Evolutionary conservation across 805 yeast genomes (phyloP).

Genomic region (Debaryomyces castellii): DNA sequence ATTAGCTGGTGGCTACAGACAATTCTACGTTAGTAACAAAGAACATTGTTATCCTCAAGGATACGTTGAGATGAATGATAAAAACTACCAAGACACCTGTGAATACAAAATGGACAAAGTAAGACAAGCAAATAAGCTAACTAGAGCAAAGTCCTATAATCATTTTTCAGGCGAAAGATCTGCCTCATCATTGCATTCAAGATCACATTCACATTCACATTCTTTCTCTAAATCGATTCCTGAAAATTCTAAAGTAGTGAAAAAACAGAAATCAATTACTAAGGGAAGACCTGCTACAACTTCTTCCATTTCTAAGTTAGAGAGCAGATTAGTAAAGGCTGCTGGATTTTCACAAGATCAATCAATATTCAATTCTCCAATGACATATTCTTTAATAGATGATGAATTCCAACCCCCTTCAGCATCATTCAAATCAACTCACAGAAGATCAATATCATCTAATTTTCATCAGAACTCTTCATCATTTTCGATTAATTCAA

Average conservation of each 20-base stretch:
- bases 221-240: constrained; percentile 27
- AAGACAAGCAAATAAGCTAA: constrained; percentile 41
- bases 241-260: constrained; percentile 28
- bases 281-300: constrained; percentile 5
- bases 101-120: constrained; percentile 47
- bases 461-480: constrained; percentile 20
- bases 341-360: constrained; percentile 26
- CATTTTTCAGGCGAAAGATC: constrained; percentile 13
- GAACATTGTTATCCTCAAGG: constrained; percentile 69
- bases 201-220: constrained; percentile 30
- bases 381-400: constrained; percentile 8
- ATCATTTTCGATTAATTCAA: constrained; percentile 29
- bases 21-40: constrained; percentile 61
- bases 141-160: constrained; percentile 38
- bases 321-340: constrained; percentile 18
- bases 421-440: constrained; percentile 18
- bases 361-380: constrained; percentile 14
- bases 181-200: constrained; percentile 12
- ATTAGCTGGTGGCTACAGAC: constrained; percentile 87
- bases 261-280: constrained; percentile 28
- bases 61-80: constrained; percentile 79
- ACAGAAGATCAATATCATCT: constrained; percentile 15
- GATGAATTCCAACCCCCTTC: constrained; percentile 29
- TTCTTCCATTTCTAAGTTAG: constrained; percentile 7
- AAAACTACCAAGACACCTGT: constrained; percentile 36